A percentile compares a stretch with the other conserved stretches of the same genome.
phyloP scores from a whole-genome alignment of 805 yeast species.

The Saturnispora quitensis region DNA sequence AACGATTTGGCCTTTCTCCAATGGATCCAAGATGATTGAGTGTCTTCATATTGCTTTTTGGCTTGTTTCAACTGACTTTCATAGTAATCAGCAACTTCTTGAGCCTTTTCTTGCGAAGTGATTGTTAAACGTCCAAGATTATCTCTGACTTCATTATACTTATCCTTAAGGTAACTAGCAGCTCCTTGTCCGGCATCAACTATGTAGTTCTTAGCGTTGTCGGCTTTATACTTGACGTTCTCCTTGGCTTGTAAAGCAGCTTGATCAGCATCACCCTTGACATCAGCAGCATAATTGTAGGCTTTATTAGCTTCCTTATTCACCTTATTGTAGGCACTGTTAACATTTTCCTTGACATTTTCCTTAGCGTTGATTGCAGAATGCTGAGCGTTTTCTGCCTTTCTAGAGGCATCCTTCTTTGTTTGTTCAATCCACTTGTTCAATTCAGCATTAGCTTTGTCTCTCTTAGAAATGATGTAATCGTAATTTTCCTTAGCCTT shows the following conservation, averaged over 20 bases:
- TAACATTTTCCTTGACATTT: neutral
- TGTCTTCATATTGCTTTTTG: slow-evolving; percentile 20
- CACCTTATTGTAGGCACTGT: neutral
- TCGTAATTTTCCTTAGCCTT: slow-evolving; percentile 21
- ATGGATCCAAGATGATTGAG: slow-evolving; percentile 23
- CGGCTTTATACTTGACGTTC: slow-evolving; percentile 2
- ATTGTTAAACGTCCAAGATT: slow-evolving; percentile 14
- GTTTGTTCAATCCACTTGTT: slow-evolving; percentile 13
- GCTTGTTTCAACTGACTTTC: slow-evolving; percentile 12
- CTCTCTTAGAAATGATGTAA: slow-evolving; percentile 14
- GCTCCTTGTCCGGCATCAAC: neutral
- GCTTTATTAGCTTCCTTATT: neutral
- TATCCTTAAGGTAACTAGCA: slow-evolving; percentile 24
- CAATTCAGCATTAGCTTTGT: slow-evolving; percentile 17
- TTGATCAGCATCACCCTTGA: slow-evolving; percentile 2
- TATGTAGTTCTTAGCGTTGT: neutral
- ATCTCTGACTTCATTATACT: slow-evolving; percentile 22
- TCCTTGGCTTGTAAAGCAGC: neutral
- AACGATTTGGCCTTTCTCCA: slow-evolving; percentile 25
- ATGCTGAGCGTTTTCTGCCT: neutral
- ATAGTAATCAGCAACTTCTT: slow-evolving; percentile 1
- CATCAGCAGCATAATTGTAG: neutral
- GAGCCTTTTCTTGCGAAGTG: slow-evolving; percentile 16
- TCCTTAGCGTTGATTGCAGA: neutral
- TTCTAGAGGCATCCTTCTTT: neutral